Conservation (phyloP, 768 basidiomycete species). For the Infundibulicybe gibba region DNA sequence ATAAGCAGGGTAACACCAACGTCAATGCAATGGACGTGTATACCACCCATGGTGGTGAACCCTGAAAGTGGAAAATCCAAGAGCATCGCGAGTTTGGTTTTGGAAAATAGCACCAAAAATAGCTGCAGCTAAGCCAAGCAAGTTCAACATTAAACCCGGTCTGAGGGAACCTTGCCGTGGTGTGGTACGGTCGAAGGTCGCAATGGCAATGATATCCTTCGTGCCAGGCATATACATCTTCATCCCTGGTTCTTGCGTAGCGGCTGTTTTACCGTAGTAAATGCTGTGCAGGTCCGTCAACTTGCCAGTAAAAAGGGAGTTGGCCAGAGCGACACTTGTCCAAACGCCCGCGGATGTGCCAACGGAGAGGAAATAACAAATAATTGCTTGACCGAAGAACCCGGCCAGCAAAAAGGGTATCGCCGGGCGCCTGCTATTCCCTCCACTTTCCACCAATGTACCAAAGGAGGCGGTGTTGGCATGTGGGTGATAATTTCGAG, state of each 20-base stretch:
- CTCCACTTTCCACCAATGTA: conserved; percentile 14
- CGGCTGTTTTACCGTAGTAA: conserved; percentile 13
- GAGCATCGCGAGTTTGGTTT: conserved; percentile 14
- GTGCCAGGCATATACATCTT: conserved; percentile 11
- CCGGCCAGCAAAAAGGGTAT: conserved; percentile 20
- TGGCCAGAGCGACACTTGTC: conserved; percentile 19
- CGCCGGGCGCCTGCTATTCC: conserved; percentile 10
- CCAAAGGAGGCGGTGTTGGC: conserved; percentile 12
- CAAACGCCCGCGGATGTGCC: conserved; percentile 22
- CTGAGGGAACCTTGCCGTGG: conserved; percentile 16
- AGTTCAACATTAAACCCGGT: conserved; percentile 17
- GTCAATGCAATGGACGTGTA: conserved; percentile 14
- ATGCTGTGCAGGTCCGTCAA: conserved; percentile 18
- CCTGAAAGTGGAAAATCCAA: conserved; percentile 12
- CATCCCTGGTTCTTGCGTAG: conserved; percentile 11
- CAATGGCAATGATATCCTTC: conserved; percentile 17
- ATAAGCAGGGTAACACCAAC: conserved; percentile 10
- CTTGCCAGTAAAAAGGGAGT: conserved; percentile 14
- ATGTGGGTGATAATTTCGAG: conserved; percentile 12
- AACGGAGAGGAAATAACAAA: conserved; percentile 22
- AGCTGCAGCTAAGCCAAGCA: conserved; percentile 17
- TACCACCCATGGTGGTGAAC: conserved; percentile 19
- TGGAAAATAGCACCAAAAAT: conserved; percentile 20
- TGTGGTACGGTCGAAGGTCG: conserved; percentile 19
- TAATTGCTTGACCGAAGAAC: conserved; percentile 15